phyloP scores from a whole-genome alignment of 192 early-diverging fungal genomes.

The Umbelopsis sp. region DNA sequence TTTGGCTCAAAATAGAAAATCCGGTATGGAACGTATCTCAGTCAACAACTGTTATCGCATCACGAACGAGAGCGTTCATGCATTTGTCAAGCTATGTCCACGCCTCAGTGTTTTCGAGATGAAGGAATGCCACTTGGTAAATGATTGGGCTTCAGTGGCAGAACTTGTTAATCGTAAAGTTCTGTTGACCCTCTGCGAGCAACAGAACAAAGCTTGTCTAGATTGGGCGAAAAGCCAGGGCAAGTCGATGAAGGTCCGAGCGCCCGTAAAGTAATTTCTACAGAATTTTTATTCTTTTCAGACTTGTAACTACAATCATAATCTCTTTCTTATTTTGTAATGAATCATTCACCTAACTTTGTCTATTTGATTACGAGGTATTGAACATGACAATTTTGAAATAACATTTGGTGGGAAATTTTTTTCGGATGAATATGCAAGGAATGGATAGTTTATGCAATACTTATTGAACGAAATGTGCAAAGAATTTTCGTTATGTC shows the following conservation, averaged over 20 bases:
- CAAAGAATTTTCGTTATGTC: no score
- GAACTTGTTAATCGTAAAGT: slow-evolving; percentile 47
- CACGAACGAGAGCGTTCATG: slow-evolving; percentile 44
- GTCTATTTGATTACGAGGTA: no score
- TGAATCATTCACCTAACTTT: not conserved
- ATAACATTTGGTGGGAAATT: no score
- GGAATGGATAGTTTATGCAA: no score
- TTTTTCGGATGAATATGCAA: no score
- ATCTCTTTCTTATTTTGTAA: not conserved
- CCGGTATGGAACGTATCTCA: slow-evolving; percentile 46
- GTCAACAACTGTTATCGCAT: slow-evolving; percentile 46
- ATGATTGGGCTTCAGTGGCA: slow-evolving; percentile 50
- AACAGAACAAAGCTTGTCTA: slow-evolving; percentile 40
- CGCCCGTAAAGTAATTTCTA: slow-evolving; percentile 38
- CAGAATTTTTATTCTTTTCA: not conserved
- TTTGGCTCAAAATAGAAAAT: slow-evolving; percentile 36
- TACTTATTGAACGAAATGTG: no score
- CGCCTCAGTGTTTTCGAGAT: slow-evolving; percentile 53
- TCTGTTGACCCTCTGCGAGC: slow-evolving; percentile 46
- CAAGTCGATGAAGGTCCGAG: slow-evolving; percentile 40
- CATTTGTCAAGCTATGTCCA: slow-evolving; percentile 48
- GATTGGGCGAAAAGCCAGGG: slow-evolving; percentile 45
- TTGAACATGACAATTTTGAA: no score
- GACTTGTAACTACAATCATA: slow-evolving; percentile 6
- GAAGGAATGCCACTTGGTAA: slow-evolving; percentile 49